Evolutionary conservation across 1,284 basidiomycete species (phyloP).

Genomic region (Austropuccinia psidii): DNA sequence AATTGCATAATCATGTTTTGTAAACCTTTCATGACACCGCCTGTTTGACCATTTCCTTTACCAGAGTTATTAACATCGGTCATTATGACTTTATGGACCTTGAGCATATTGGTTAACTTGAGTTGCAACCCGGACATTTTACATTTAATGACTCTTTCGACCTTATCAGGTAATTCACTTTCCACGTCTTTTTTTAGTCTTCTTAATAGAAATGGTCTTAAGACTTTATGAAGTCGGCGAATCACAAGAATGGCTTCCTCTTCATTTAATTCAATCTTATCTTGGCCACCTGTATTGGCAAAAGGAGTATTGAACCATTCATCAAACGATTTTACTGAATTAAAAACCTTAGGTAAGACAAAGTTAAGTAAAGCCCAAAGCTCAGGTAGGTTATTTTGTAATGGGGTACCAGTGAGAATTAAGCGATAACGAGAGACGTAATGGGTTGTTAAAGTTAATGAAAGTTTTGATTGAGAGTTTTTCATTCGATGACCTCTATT

Average conservation of each 20-base stretch:
- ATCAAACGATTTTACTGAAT: slow-evolving; percentile 98
- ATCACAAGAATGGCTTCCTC: slow-evolving; percentile 98
- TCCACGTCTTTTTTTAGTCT: slow-evolving; percentile 99
- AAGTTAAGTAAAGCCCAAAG: slow-evolving; percentile 98
- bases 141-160: slow-evolving; percentile 98
- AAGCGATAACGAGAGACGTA: slow-evolving; percentile 90
- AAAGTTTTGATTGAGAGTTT: slow-evolving; percentile 92
- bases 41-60: slow-evolving; percentile 27
- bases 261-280: slow-evolving; percentile 99
- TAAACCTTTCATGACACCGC: slow-evolving; percentile 52
- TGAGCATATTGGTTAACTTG: slow-evolving; percentile 96
- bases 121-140: slow-evolving; percentile 91
- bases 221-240: slow-evolving; percentile 94
- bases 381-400: slow-evolving; percentile 92
- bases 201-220: slow-evolving; percentile 91
- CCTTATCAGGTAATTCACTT: slow-evolving; percentile 94
- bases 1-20: slow-evolving; percentile 99
- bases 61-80: slow-evolving; percentile 28
- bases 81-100: slow-evolving; percentile 64
- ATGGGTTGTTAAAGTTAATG: slow-evolving; percentile 83
- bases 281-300: slow-evolving; percentile 88
- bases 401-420: slow-evolving; percentile 92
- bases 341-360: slow-evolving; percentile 95
- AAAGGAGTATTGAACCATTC: slow-evolving; percentile 99
- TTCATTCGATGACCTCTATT: slow-evolving; percentile 94